Conservation (phyloP, 495 filamentous ascomycete genomes). For the Niebla homalea region DNA sequence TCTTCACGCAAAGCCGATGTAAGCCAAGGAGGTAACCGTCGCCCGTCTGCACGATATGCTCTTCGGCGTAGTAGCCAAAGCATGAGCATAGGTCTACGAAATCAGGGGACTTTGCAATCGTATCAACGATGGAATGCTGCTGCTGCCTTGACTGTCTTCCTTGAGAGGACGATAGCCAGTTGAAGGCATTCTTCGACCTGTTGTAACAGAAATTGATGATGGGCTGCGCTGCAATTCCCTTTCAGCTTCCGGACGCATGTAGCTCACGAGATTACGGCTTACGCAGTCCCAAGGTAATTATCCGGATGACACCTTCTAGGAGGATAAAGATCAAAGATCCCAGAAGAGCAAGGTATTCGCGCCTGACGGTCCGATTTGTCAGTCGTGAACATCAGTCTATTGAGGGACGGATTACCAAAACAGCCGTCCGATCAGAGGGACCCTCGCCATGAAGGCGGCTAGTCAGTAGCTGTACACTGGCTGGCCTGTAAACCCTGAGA, state of each 20-base stretch:
- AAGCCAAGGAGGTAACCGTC: conserved; percentile 91
- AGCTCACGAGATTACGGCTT: conserved; percentile 20
- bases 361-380: conserved; percentile 26
- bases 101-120: conserved; percentile 61
- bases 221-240: conserved; percentile 45
- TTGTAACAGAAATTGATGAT: conserved; percentile 74
- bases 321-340: conserved; percentile 69
- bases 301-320: conserved; percentile 65
- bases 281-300: conserved; percentile 89
- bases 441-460: conserved; percentile 42
- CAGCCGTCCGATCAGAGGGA: conserved; percentile 75
- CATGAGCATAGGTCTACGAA: conserved; percentile 84
- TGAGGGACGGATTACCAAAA: conserved; percentile 39
- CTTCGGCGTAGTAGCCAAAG: conserved; percentile 83
- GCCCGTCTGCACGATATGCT: conserved; percentile 86
- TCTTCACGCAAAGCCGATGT: conserved; percentile 71
- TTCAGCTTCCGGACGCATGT: not conserved
- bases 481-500: no score
- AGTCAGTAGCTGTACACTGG: no score
- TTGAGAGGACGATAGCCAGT: conserved; percentile 58
- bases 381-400: not conserved
- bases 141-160: conserved; percentile 44
- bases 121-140: conserved; percentile 28
- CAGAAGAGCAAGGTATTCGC: conserved; percentile 76
- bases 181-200: conserved; percentile 69